Evolutionary conservation across 2,329 filamentous ascomycete genomes (phyloP).

Genomic region (Claviceps fusiformis): DNA sequence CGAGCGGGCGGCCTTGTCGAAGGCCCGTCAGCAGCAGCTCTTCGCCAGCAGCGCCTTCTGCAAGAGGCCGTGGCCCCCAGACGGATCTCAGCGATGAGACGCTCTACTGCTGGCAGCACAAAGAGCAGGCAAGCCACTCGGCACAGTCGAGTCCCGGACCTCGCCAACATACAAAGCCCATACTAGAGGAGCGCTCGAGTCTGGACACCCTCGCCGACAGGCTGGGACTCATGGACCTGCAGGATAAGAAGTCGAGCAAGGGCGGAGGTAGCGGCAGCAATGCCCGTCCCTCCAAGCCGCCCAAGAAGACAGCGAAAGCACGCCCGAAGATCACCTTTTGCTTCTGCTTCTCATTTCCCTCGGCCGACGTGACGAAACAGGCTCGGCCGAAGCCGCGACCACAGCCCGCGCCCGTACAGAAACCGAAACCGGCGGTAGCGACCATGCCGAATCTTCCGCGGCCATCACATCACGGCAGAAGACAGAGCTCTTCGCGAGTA

Average conservation of each 20-base stretch:
- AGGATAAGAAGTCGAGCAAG: conserved; percentile 20
- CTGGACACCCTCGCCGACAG: conserved; percentile 77
- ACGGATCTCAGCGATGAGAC: conserved; percentile 41
- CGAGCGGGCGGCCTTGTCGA: conserved; percentile 70
- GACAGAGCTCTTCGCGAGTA: neutral
- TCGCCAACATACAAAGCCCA: conserved; percentile 30
- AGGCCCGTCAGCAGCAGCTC: conserved; percentile 36
- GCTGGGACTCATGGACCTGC: conserved; percentile 59
- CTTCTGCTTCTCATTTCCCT: conserved; percentile 38
- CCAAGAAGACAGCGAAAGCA: conserved; percentile 10
- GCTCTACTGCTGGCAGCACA: conserved; percentile 93
- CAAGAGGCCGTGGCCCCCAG: conserved; percentile 14
- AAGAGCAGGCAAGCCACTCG: conserved; percentile 57
- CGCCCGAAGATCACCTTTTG: conserved; percentile 28
- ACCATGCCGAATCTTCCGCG: conserved; percentile 8
- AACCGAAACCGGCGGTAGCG: conserved; percentile 19
- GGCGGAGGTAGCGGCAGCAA: conserved; percentile 1
- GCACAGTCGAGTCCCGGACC: conserved; percentile 32
- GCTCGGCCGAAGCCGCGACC: conserved; percentile 14
- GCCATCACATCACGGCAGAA: neutral
- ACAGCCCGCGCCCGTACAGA: conserved; percentile 25
- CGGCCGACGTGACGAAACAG: conserved; percentile 27
- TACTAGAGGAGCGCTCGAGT: conserved; percentile 55
- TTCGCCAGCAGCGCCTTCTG: conserved; percentile 16
- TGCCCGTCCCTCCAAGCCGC: conserved; percentile 8